phyloP scores from a whole-genome alignment of 1,284 basidiomycete genomes.

The Ustilago esculenta region DNA sequence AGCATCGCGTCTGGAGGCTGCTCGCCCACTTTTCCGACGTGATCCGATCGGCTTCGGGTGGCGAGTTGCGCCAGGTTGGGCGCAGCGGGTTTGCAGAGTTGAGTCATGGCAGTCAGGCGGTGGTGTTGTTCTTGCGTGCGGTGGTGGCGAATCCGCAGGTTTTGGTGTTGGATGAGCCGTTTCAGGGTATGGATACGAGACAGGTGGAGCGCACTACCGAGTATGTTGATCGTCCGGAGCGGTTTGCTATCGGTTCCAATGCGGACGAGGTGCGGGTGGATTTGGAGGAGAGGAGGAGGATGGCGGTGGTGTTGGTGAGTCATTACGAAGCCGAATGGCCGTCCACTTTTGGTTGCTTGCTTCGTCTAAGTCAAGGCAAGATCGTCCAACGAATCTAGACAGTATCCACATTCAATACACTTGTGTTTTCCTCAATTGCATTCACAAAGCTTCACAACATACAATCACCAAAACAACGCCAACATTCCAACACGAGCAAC shows the following conservation, averaged over 20 bases:
- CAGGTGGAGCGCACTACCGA: constrained; percentile 47
- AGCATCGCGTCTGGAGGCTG: constrained; percentile 27
- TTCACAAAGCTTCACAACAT: not conserved
- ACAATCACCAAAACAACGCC: constrained; percentile 8
- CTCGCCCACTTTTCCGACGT: constrained; percentile 47
- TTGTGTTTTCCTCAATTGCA: no score
- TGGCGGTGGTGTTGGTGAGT: constrained; percentile 59
- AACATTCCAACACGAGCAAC: not conserved
- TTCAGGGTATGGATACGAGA: constrained; percentile 61
- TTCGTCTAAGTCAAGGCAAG: constrained; percentile 49
- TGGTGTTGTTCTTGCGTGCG: constrained; percentile 61
- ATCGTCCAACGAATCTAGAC: constrained; percentile 45
- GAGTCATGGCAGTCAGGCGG: constrained; percentile 56
- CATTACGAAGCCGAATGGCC: constrained; percentile 66
- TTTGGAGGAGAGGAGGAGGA: constrained; percentile 14
- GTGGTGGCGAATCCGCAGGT: constrained; percentile 55
- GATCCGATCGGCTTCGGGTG: constrained; percentile 18
- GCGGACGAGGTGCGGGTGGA: constrained; percentile 17
- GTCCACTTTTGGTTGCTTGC: constrained; percentile 40
- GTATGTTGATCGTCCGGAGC: constrained; percentile 46
- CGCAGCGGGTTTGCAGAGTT: constrained; percentile 40
- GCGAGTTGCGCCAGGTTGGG: no score
- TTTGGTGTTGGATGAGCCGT: constrained; percentile 64
- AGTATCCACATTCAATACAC: no score
- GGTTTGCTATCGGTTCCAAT: constrained; percentile 11